Evolutionary conservation across 1,139 yeast species (phyloP), one percentile per base, ranked within the genome.

Genomic region (Geotrichum carabidarum): DNA sequence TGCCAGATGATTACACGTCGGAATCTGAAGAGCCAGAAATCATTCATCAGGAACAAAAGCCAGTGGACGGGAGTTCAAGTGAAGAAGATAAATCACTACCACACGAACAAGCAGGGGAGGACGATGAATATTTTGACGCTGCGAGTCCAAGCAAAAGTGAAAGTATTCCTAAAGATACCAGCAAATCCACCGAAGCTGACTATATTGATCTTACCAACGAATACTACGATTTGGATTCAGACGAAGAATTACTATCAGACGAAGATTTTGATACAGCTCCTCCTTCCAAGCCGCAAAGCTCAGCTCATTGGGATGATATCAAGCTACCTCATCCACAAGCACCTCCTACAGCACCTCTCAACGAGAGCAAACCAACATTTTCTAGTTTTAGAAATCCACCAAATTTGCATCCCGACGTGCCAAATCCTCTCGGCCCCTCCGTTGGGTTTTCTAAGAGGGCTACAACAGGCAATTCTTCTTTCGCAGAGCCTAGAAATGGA

Each of bases 11-110:
- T 35, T 36, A 48, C 30, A 36, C 17, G 34, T 22, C 46, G 11
- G 42, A 41, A 8, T 15, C 43, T 17, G 51, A 48, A 18, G 51
- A 48, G 36, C 51, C 49, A 5, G 42, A 17, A 8, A 17, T 44
- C 8, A 45, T 45, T 42, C 31, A 37, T 7, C 35, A 31, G 15
- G 41, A 43, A 34, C 11, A 36, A 15, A 44, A 30, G 14, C 9
- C n/a, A 6, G 47, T 6, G n/a, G 9, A 30, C 8, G 46, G 2
- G 30, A n/a, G 27, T 7, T 22, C 47, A 22, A 44, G 36, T 9
- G 22, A 27, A 15, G 35, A 17, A 40, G 18, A 4, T 22, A 17
- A 40, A 12, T 40, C 44, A n/a, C 27, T 3, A 22, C 27, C 27
- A 3, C 27, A 22, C 27, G 27, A 22, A 22, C 27, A 22, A 22